Evolutionary conservation across 2,329 filamentous ascomycete genomes (phyloP), one percentile per base, ranked within the genome.

Genomic region (Cordyceps javanica): DNA sequence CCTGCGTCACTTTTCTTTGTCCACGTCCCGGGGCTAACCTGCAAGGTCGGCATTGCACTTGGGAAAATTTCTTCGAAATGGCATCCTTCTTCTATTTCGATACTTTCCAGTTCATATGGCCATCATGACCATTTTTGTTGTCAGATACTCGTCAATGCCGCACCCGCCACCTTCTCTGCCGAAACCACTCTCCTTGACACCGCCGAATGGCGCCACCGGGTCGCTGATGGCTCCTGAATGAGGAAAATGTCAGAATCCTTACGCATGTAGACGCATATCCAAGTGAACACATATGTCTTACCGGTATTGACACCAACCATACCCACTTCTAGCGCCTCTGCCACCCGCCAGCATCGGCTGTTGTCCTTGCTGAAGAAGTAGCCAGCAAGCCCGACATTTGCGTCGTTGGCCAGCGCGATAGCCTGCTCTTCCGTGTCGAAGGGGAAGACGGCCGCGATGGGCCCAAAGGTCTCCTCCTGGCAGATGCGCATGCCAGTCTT

Each of bases 111-210:
- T 21, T 14, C 44, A 53, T 44, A 19, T 2, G 16, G 38, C 50
- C 50, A 53, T 53, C 50, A 56, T 75, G 26, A 75, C 66, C 67
- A 81, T 89, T 78, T 93, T 93, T 62, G 87, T 87, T 41, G 82
- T 73, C 68, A 87, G 79, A 68, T 91, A 93, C 73, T 93, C 90
- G 14, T 85, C 82, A 60, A 91, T 84, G 16, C 89, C 89, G 60
- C 91, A 89, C 69, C 85, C 81, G 61, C 86, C 88, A 9, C 90
- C 90, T 45, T 72, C 70, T 11, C 65, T 59, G 0, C 70, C 69
- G 21, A 69, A 69, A 0, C 70, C 69, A 6, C 66, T 68, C 57
- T 70, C 63, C 58, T 72, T 72, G 5, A 70, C 62, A 9, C 70
- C 70, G 0, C 70, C 70, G 61, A 72, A 72, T 0, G 70, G 69